A percentile compares a stretch with the other conserved stretches of the same genome.
phyloP scores from a whole-genome alignment of 805 yeast species.

The Sungouiella blattae region DNA sequence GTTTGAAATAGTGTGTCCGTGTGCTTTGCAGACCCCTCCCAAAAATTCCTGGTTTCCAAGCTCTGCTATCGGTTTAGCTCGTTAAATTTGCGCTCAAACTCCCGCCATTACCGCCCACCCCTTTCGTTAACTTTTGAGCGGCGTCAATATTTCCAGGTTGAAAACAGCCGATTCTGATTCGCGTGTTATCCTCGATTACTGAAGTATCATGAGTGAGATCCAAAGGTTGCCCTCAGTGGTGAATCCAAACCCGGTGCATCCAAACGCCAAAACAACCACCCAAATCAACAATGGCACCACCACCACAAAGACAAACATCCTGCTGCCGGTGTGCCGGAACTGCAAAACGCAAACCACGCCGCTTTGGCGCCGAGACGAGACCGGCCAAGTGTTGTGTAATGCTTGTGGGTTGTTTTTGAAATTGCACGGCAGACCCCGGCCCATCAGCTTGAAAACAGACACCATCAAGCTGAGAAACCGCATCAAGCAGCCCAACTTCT shows the following conservation, averaged over 20 bases:
- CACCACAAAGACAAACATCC: constrained; percentile 59
- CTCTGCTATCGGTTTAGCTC: too few species aligned
- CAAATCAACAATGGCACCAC: constrained; percentile 58
- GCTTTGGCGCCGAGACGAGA: constrained; percentile 90
- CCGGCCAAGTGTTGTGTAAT: constrained; percentile 83
- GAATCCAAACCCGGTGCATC: constrained; percentile 42
- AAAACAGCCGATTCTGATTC: too few species aligned
- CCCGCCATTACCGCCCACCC: too few species aligned
- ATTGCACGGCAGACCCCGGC: constrained; percentile 89
- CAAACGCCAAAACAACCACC: constrained; percentile 62
- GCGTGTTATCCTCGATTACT: too few species aligned
- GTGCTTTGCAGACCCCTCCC: too few species aligned
- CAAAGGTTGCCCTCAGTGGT: constrained; percentile 17
- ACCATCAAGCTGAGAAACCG: constrained; percentile 89
- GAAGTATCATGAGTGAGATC: constrained; percentile 19
- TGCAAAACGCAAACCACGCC: constrained; percentile 94
- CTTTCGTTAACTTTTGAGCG: too few species aligned
- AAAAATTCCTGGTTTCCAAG: too few species aligned
- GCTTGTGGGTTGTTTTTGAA: constrained; percentile 94
- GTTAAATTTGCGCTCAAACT: too few species aligned
- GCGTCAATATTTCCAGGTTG: too few species aligned
- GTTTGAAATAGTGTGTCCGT: too few species aligned
- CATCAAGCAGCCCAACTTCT: constrained; percentile 50
- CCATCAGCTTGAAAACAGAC: constrained; percentile 86
- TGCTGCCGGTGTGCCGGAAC: constrained; percentile 77